Evolutionary conservation across 2,329 filamentous ascomycete species (phyloP).

Genomic region (Botrytis cinerea): DNA sequence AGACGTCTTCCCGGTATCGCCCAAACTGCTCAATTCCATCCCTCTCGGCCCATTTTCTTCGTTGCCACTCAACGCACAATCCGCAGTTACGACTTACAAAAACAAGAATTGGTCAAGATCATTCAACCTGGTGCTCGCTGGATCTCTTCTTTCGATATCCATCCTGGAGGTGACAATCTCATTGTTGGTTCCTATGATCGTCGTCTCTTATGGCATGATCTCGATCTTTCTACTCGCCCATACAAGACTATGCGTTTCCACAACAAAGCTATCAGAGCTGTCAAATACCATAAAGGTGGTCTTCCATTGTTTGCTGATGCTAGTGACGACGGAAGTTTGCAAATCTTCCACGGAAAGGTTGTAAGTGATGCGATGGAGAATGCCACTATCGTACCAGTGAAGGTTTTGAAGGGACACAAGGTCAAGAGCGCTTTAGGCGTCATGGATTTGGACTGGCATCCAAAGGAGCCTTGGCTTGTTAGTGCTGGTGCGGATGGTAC

Average conservation of each 20-base stretch:
- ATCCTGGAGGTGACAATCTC: slow-evolving; percentile 89
- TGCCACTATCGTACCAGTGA: slow-evolving; percentile 92
- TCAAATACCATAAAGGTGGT: slow-evolving; percentile 78
- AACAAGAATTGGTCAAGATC: slow-evolving; percentile 89
- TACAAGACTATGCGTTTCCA: slow-evolving; percentile 98
- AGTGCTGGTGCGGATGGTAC: slow-evolving; percentile 94
- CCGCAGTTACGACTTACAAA: slow-evolving; percentile 89
- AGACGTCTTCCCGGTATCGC: slow-evolving; percentile 71
- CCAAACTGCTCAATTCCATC: slow-evolving; percentile 93
- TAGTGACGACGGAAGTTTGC: slow-evolving; percentile 89
- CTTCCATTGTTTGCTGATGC: slow-evolving; percentile 91
- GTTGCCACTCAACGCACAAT: slow-evolving; percentile 93
- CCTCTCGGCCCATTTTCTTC: slow-evolving; percentile 88
- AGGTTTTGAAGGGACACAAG: slow-evolving; percentile 88
- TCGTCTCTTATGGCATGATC: slow-evolving; percentile 92
- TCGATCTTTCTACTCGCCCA: slow-evolving; percentile 84
- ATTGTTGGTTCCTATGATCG: slow-evolving; percentile 95
- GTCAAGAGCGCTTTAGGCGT: slow-evolving; percentile 85
- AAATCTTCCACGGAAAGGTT: slow-evolving; percentile 97
- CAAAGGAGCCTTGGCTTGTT: slow-evolving; percentile 88
- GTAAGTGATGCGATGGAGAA: slow-evolving; percentile 95
- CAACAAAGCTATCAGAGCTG: slow-evolving; percentile 83
- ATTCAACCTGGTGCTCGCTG: slow-evolving; percentile 90
- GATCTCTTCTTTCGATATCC: slow-evolving; percentile 93
- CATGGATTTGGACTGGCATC: slow-evolving; percentile 95